Evolutionary conservation across 768 basidiomycete genomes (phyloP), one percentile per base, ranked within the genome.

Genomic region (Suillus placidus): DNA sequence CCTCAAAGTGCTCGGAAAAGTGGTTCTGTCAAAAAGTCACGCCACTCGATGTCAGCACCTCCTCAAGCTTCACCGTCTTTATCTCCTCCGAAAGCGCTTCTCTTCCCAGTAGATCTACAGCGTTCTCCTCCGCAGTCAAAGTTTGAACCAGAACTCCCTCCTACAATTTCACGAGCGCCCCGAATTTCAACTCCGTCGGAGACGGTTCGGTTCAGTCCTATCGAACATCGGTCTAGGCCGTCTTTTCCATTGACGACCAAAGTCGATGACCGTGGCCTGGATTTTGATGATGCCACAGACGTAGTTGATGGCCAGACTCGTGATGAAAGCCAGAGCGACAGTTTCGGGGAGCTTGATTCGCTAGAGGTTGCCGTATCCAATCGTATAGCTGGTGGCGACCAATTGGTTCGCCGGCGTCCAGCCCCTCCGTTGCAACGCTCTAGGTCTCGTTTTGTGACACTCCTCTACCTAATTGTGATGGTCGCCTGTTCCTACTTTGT

Each of bases 11-110:
- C 82, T 65, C 79, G 84, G 67, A 83, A 80, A 67, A 66, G 73
- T 72, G 65, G 69, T 66, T 69, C 65, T 8, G 71, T 80, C 6
- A 84, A 81, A 51, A 89, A 84, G 71, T 82, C 85, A 35, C 87
- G 90, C 57, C 89, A 90, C 73, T 90, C 91, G 4, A 82, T 85
- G 67, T 92, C 92, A 16, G 90, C 88, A 14, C 90, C 90, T 32
- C 88, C 89, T 7, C 84, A 88, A 70, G 67, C 76, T 32, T 78
- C 78, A 9, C 80, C 83, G 1, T 79, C 82, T 14, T 80, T 81
- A 32, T 81, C 84, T 23, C 80, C 83, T 37, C 60, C 73, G 34
- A 78, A 73, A 70, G 65, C 74, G 5, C 69, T 74, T 16, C 55
- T 69, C 12, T 66, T 71, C n/a, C 69, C 65, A 63, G 68, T 67